Conservation (phyloP, 495 filamentous ascomycete genomes). For the Penicillium longicatenatum region DNA sequence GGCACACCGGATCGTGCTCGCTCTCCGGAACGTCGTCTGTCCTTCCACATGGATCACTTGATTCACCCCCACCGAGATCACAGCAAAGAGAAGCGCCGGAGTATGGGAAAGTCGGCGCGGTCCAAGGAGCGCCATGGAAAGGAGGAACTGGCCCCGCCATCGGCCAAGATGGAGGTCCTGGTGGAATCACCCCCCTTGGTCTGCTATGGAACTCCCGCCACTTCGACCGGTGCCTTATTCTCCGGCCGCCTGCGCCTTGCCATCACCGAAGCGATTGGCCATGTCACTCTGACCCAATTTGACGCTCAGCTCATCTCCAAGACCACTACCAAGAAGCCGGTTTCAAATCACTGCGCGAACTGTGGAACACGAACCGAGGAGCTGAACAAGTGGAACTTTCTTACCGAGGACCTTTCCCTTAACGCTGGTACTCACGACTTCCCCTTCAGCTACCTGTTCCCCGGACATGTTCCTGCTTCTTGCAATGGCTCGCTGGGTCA, state of each 20-base stretch:
- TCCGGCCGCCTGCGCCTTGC: conserved; percentile 80
- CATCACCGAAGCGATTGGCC: conserved; percentile 56
- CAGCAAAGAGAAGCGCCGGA: conserved; percentile 47
- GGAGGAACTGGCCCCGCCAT: conserved; percentile 30
- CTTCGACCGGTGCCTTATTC: conserved; percentile 83
- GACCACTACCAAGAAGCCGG: conserved; percentile 76
- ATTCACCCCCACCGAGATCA: conserved; percentile 50
- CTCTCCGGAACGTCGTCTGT: conserved; percentile 48
- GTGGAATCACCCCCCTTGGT: conserved; percentile 91
- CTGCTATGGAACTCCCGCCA: conserved; percentile 72
- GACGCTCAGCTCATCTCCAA: conserved; percentile 67
- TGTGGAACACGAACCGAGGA: conserved; percentile 71
- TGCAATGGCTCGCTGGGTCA: conserved; percentile 70
- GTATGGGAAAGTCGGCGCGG: conserved; percentile 37
- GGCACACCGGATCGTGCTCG: conserved; percentile 32
- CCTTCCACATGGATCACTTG: conserved; percentile 46
- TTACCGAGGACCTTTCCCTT: conserved; percentile 66
- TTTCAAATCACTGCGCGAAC: conserved; percentile 71
- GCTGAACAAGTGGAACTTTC: conserved; percentile 75
- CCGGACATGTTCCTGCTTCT: conserved; percentile 81
- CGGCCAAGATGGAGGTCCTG: conserved; percentile 68
- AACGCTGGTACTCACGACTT: conserved; percentile 70
- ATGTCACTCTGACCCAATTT: conserved; percentile 67
- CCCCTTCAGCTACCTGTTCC: conserved; percentile 89
- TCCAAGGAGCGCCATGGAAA: conserved; percentile 42